These are phyloP conservation scores for Naegleria gruberi DNA, from an alignment of 208 protist species.

Conservation along the genomic window DNA sequence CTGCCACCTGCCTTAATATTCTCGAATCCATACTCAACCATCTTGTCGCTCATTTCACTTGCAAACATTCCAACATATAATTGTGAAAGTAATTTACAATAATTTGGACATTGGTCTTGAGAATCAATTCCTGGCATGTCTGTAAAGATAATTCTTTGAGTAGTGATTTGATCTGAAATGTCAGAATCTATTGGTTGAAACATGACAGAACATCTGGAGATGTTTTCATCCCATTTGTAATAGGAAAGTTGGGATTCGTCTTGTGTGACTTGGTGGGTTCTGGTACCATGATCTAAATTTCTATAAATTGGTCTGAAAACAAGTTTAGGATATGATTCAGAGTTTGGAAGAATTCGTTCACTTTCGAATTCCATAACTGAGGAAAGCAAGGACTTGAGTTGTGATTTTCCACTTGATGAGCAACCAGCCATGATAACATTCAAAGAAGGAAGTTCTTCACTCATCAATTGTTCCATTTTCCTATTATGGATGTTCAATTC, in stretches of 20 bases:
- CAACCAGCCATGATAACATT: neutral
- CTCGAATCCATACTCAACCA: too few relatives aligned
- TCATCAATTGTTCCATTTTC: too few relatives aligned
- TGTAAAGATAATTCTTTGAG: neutral
- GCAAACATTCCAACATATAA: neutral
- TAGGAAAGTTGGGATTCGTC: neutral
- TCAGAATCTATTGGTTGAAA: too few relatives aligned
- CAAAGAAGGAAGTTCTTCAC: too few relatives aligned
- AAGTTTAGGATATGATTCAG: neutral
- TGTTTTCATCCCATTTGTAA: neutral
- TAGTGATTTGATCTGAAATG: too few relatives aligned
- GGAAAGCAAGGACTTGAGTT: neutral
- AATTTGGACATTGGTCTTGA: neutral
- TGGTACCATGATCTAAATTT: neutral
- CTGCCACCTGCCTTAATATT: neutral
- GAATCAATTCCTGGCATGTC: neutral
- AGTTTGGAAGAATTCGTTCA: neutral
- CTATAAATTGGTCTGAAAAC: neutral
- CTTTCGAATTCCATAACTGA: neutral
- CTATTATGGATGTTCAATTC: too few relatives aligned
- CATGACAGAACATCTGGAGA: too few relatives aligned
- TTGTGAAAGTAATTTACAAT: neutral
- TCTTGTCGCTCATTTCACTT: neutral
- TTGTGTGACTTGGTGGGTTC: neutral
- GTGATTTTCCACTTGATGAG: neutral